phyloP scores from a whole-genome alignment of 2,329 filamentous ascomycete genomes.

The Aspergillus sergii region DNA sequence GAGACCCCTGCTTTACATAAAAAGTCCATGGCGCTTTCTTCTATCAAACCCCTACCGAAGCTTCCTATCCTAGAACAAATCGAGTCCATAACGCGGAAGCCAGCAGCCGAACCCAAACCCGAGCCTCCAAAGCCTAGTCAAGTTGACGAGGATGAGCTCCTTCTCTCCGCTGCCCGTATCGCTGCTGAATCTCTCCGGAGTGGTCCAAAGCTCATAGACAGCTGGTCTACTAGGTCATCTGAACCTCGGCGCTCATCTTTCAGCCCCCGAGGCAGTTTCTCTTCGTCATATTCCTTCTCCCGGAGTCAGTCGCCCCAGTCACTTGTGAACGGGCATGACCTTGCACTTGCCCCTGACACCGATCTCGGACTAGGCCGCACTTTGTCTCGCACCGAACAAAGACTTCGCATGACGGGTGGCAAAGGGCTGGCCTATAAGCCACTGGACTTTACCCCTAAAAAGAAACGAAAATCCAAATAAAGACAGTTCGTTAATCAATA shows the following conservation, averaged over 20 bases:
- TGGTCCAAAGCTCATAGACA: slow-evolving; percentile 37
- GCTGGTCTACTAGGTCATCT: slow-evolving; percentile 20
- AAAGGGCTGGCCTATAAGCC: slow-evolving; percentile 47
- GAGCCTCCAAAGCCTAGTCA: slow-evolving; percentile 26
- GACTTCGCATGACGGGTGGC: slow-evolving; percentile 46
- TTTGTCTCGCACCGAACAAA: slow-evolving; percentile 47
- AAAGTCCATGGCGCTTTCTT: slow-evolving; percentile 33
- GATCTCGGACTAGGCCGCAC: slow-evolving; percentile 41
- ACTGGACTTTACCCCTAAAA: slow-evolving; percentile 31
- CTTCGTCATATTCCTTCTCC: slow-evolving; percentile 26
- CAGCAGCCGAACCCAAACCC: slow-evolving; percentile 21
- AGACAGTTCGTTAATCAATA: not conserved
- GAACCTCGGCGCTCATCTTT: slow-evolving; percentile 30
- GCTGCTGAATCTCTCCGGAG: slow-evolving; percentile 42
- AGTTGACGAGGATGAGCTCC: slow-evolving; percentile 46
- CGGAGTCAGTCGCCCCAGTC: slow-evolving; percentile 34
- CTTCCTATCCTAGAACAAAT: slow-evolving; percentile 39
- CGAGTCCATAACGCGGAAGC: slow-evolving; percentile 31
- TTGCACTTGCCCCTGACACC: slow-evolving; percentile 43
- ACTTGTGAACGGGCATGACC: slow-evolving; percentile 42
- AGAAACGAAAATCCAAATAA: slow-evolving; percentile 21
- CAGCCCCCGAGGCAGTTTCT: slow-evolving; percentile 30
- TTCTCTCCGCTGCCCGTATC: slow-evolving; percentile 45
- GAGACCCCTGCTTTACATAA: slow-evolving; percentile 21
- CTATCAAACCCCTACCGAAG: slow-evolving; percentile 33